Percentiles rank a stretch among this genome's conserved stretches.
Evolutionary conservation across 257 asterid species (phyloP).

Genomic region (Striga asiatica): DNA sequence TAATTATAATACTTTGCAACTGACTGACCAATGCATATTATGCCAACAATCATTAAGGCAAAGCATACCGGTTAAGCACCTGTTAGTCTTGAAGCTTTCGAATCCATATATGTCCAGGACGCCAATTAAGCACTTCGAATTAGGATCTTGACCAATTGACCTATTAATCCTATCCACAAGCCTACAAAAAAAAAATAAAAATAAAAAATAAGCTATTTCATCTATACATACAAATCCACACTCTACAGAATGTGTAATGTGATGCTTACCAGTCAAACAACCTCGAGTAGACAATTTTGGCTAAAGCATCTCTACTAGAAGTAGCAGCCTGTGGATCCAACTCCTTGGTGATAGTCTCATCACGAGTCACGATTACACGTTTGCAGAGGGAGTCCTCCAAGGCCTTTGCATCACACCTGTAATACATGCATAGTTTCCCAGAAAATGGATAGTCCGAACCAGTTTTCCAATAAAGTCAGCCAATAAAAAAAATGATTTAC

Average conservation of each 20-base stretch:
- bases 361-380: slow-evolving; percentile 95
- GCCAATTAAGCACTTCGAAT: slow-evolving; percentile 57
- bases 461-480: not conserved
- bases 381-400: slow-evolving; percentile 91
- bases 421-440: slow-evolving; percentile 7
- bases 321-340: slow-evolving; percentile 91
- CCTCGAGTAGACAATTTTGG: slow-evolving; percentile 85
- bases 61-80: slow-evolving; percentile 80
- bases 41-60: slow-evolving; percentile 32
- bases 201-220: not conserved
- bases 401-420: slow-evolving; percentile 89
- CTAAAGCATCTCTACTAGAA: slow-evolving; percentile 90
- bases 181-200: slow-evolving; percentile 33
- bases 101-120: slow-evolving; percentile 84
- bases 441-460: too few species aligned
- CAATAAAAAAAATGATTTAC: slow-evolving; percentile 34
- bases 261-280: slow-evolving; percentile 83
- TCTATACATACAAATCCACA: not conserved
- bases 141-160: slow-evolving; percentile 72
- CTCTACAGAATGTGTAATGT: not conserved
- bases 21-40: slow-evolving; percentile 5
- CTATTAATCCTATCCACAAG: slow-evolving; percentile 65
- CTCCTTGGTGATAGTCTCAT: slow-evolving; percentile 82
- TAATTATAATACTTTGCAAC: not conserved
- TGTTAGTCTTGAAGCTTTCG: slow-evolving; percentile 92